These are phyloP conservation scores for Saccharomyces pastorianus DNA, from an alignment of 1,139 yeast genomes.

Conservation along the genomic window DNA sequence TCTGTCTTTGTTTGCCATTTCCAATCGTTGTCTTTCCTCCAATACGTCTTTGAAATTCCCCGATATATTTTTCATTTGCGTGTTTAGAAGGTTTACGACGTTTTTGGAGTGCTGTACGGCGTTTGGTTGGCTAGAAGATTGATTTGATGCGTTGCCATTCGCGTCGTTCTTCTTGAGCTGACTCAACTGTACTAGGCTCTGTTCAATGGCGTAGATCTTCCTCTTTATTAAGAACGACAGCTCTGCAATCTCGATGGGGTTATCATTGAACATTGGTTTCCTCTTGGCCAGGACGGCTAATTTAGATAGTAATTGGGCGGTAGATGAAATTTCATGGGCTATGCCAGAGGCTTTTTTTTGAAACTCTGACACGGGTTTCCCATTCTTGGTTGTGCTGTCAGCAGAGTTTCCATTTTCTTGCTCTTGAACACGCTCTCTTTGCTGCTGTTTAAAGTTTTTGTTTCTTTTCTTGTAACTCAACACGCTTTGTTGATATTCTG, in stretches of 20 bases:
- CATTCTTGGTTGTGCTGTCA: neutral
- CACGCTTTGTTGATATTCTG: conserved; percentile 32
- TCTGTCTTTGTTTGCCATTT: conserved; percentile 70
- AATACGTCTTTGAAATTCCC: conserved; percentile 85
- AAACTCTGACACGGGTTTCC: conserved; percentile 44
- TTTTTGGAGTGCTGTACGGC: conserved; percentile 55
- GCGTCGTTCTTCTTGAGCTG: conserved; percentile 45
- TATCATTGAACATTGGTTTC: conserved; percentile 90
- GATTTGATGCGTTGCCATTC: conserved; percentile 42
- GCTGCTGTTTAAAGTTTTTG: conserved; percentile 7
- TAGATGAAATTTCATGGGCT: conserved; percentile 81
- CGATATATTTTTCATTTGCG: conserved; percentile 83
- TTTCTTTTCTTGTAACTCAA: conserved; percentile 24
- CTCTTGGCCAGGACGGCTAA: conserved; percentile 78
- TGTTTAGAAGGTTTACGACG: conserved; percentile 77
- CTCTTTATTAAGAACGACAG: conserved; percentile 88
- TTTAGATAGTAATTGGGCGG: conserved; percentile 76
- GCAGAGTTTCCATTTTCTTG: neutral
- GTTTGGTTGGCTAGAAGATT: conserved; percentile 28
- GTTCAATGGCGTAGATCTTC: conserved; percentile 80
- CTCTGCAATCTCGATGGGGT: conserved; percentile 89
- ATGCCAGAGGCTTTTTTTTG: conserved; percentile 72
- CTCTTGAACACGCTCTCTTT: neutral
- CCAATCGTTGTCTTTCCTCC: conserved; percentile 79
- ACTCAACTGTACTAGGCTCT: conserved; percentile 43